These are phyloP conservation scores for Paraleonurus japonicus DNA, from an alignment of 257 asterid species.

Conservation along the genomic window DNA sequence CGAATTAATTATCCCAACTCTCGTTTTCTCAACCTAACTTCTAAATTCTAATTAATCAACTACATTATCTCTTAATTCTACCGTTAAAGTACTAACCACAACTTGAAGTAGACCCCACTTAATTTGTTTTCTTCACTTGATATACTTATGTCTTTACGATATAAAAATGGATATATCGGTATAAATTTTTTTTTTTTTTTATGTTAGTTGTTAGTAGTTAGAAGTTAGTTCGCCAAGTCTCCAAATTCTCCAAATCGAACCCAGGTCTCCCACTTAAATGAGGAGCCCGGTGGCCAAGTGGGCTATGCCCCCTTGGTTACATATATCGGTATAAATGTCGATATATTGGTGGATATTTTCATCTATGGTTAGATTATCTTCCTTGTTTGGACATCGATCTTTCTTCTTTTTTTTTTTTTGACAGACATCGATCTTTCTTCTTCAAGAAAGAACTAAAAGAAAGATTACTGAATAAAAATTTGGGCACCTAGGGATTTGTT, in stretches of 20 bases:
- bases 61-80: constrained; percentile 26
- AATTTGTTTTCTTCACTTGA: constrained; percentile 1
- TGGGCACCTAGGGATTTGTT: not conserved
- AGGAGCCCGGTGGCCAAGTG: too few relatives aligned
- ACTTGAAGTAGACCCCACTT: constrained; percentile 30
- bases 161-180: too few relatives aligned
- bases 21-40: not conserved
- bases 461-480: not conserved
- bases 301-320: too few relatives aligned
- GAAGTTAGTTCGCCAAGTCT: too few relatives aligned
- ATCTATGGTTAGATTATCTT: constrained; percentile 17
- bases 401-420: too few relatives aligned
- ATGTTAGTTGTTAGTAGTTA: too few relatives aligned
- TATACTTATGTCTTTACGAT: constrained; percentile 7
- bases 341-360: too few relatives aligned
- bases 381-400: constrained; percentile 9
- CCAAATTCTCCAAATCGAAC: too few relatives aligned
- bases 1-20: constrained; percentile 26
- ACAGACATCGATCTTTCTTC: constrained; percentile 14
- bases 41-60: constrained; percentile 36
- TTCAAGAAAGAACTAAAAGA: constrained; percentile 2
- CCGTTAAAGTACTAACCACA: constrained; percentile 41
- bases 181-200: too few relatives aligned
- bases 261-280: too few relatives aligned
- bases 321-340: too few relatives aligned